phyloP scores from a whole-genome alignment of 2,329 filamentous ascomycete species.

The Botrytis fragariae region DNA sequence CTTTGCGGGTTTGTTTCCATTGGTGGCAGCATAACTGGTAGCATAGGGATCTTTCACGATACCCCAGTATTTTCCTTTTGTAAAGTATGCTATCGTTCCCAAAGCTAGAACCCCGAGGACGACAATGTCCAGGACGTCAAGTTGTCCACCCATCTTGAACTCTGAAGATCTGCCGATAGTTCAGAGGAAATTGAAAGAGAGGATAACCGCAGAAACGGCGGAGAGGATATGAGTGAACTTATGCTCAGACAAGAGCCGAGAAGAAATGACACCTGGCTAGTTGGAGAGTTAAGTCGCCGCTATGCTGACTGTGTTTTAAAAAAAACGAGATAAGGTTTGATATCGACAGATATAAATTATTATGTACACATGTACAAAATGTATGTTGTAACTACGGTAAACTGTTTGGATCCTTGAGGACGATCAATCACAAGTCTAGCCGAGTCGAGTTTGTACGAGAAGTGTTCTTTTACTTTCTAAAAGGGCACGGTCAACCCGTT shows the following conservation, averaged over 20 bases:
- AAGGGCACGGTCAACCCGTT: background rate
- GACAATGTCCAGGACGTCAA: conserved; percentile 91
- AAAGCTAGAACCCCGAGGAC: conserved; percentile 83
- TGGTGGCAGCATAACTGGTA: conserved; percentile 65
- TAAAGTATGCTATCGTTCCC: conserved; percentile 93
- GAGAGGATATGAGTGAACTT: background rate
- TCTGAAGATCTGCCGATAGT: background rate
- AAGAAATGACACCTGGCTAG: background rate
- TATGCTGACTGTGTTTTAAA: conserved; percentile 12
- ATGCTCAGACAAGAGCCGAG: conserved; percentile 29
- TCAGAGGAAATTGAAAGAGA: background rate
- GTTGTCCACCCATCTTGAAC: conserved; percentile 69
- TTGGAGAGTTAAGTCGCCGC: background rate
- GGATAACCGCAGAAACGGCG: background rate
- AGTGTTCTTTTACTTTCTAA: background rate
- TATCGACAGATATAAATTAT: conserved; percentile 10
- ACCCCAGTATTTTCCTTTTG: conserved; percentile 93
- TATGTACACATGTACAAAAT: conserved; percentile 22
- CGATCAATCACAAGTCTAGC: conserved; percentile 8
- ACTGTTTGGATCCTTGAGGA: conserved; percentile 1
- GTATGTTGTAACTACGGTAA: conserved; percentile 7
- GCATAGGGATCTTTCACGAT: conserved; percentile 87
- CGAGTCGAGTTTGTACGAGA: background rate
- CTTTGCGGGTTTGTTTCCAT: conserved; percentile 72
- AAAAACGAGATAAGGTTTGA: background rate